Evolutionary conservation across 2,329 filamentous ascomycete species (phyloP).

Genomic region (Laburnicola sp.): DNA sequence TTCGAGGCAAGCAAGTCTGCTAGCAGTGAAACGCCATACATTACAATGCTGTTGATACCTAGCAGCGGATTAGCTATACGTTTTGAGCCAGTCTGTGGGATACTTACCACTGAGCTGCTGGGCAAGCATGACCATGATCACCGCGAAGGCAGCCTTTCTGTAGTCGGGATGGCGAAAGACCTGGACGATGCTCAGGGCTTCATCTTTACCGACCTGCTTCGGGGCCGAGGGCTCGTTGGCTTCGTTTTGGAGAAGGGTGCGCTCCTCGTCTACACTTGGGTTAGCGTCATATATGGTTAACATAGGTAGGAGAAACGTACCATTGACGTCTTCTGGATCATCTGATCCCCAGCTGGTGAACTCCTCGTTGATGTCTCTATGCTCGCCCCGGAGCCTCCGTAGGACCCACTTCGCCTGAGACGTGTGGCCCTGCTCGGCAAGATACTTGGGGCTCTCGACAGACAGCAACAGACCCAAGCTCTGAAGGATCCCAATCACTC

Average conservation of each 20-base stretch:
- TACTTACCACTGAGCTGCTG: slow-evolving; percentile 76
- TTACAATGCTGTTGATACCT: slow-evolving; percentile 86
- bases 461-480: slow-evolving; percentile 68
- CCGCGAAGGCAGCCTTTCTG: slow-evolving; percentile 80
- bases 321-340: slow-evolving; percentile 30
- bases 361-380: slow-evolving; percentile 73
- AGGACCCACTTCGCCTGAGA: slow-evolving; percentile 67
- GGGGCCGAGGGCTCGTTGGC: slow-evolving; percentile 47
- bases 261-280: slow-evolving; percentile 61
- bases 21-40: slow-evolving; percentile 95
- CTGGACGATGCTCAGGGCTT: slow-evolving; percentile 50
- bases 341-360: slow-evolving; percentile 55
- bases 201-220: slow-evolving; percentile 36
- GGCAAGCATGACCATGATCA: slow-evolving; percentile 90
- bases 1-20: slow-evolving; percentile 78
- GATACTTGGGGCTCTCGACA: slow-evolving; percentile 86
- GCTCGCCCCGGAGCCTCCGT: slow-evolving; percentile 72
- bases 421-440: slow-evolving; percentile 67
- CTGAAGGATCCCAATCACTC: slow-evolving; percentile 69
- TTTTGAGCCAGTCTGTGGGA: not conserved
- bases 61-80: not conserved
- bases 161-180: slow-evolving; percentile 70
- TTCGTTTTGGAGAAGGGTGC: slow-evolving; percentile 63
- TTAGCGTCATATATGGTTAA: slow-evolving; percentile 50
- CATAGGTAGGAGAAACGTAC: slow-evolving; percentile 17